These are phyloP conservation scores for Parachaetomium inaequale DNA, from an alignment of 495 filamentous ascomycete genomes.

Conservation along the genomic window DNA sequence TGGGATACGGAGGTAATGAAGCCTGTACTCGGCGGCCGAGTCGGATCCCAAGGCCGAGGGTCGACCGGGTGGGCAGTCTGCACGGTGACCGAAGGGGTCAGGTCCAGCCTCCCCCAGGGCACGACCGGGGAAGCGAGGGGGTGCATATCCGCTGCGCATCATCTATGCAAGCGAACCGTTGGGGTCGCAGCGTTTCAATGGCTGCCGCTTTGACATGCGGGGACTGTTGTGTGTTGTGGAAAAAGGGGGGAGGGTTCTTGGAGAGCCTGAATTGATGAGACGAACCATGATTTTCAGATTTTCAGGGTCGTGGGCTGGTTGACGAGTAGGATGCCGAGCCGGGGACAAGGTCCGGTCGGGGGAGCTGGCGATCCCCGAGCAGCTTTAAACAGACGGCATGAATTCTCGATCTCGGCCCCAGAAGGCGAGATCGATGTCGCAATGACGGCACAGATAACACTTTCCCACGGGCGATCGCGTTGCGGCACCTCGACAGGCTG, in stretches of 20 bases:
- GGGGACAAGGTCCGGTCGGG: background rate
- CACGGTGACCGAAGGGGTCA: background rate
- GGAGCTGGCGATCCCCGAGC: background rate
- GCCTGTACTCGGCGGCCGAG: background rate
- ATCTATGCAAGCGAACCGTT: slow-evolving; percentile 9
- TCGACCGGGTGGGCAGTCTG: background rate
- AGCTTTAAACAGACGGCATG: slow-evolving; percentile 6
- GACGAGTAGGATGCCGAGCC: slow-evolving; percentile 5
- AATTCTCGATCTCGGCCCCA: background rate
- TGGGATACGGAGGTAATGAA: background rate
- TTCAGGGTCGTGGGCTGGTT: background rate
- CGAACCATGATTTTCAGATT: background rate
- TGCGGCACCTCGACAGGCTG: slow-evolving; percentile 10
- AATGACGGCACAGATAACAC: slow-evolving; percentile 5
- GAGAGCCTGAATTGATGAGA: slow-evolving; percentile 3
- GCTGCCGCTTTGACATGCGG: background rate
- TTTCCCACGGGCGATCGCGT: background rate
- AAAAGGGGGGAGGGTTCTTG: background rate
- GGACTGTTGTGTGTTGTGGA: too few relatives aligned
- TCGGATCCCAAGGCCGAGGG: slow-evolving; percentile 1
- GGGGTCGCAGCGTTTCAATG: slow-evolving; percentile 6
- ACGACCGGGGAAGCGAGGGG: background rate
- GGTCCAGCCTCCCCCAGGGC: background rate
- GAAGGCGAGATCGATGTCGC: slow-evolving; percentile 2
- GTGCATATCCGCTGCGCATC: slow-evolving; percentile 13